A percentile compares a stretch with the other conserved stretches of the same genome.
phyloP scores from a whole-genome alignment of 345 rosid species.

The Aquilaria yunnanensis region DNA sequence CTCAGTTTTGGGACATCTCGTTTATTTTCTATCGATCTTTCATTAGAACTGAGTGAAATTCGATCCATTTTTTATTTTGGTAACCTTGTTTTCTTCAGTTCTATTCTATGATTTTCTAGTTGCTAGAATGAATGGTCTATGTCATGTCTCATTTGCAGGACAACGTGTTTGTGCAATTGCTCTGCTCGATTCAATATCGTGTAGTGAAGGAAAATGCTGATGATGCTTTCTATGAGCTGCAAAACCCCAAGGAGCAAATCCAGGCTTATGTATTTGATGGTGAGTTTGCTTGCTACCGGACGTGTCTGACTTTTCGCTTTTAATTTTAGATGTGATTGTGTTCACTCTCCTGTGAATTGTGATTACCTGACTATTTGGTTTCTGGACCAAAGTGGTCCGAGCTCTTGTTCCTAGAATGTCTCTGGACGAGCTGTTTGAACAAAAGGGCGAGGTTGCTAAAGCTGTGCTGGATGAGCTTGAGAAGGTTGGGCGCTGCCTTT shows the following conservation, averaged over 20 bases:
- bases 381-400: conserved; percentile 62
- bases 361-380: conserved; percentile 2
- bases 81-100: neutral
- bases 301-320: no score
- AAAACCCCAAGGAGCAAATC: conserved; percentile 90
- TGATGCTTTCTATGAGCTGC: conserved; percentile 96
- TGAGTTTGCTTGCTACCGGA: conserved; percentile 16
- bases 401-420: conserved; percentile 89
- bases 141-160: conserved; percentile 36
- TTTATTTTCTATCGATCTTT: no score
- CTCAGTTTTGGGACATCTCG: neutral
- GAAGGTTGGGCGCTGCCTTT: conserved; percentile 43
- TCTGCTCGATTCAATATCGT: conserved; percentile 92
- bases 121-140: neutral
- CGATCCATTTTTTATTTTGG: neutral
- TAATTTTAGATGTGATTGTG: neutral
- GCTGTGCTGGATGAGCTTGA: conserved; percentile 92
- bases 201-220: conserved; percentile 69
- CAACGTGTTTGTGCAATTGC: conserved; percentile 92
- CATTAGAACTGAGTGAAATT: no score
- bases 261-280: conserved; percentile 97
- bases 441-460: conserved; percentile 95
- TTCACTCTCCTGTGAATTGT: neutral
- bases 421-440: conserved; percentile 89
- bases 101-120: neutral